These are phyloP conservation scores for Aspergillus brasiliensis DNA, from an alignment of 2,329 filamentous ascomycete species.

Conservation along the genomic window DNA sequence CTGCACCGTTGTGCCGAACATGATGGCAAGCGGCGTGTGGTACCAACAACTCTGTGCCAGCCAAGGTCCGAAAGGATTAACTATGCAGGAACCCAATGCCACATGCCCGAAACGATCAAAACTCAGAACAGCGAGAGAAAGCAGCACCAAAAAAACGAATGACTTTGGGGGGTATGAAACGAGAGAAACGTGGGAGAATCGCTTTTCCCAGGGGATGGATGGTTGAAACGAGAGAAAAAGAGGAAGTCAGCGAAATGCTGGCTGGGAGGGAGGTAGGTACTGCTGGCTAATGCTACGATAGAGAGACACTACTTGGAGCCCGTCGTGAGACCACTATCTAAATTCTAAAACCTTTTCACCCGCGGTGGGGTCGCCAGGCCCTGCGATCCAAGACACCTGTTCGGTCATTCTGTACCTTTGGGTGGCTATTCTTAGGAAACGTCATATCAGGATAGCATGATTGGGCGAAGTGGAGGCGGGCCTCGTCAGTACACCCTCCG, in stretches of 20 bases:
- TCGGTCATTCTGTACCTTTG: background rate
- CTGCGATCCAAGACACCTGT: conserved; percentile 4
- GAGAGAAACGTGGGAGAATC: background rate
- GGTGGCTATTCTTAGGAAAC: conserved; percentile 11
- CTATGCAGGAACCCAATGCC: background rate
- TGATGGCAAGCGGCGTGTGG: conserved; percentile 2
- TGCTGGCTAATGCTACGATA: background rate
- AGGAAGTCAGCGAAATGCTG: background rate
- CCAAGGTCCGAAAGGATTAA: background rate
- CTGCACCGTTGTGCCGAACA: conserved; percentile 5
- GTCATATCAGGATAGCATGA: conserved; percentile 4
- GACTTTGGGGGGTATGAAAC: background rate
- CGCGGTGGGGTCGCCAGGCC: conserved; percentile 7
- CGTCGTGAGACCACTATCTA: conserved; percentile 9
- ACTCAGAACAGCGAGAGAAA: too few relatives aligned
- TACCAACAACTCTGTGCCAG: conserved; percentile 5
- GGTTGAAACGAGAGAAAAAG: conserved; percentile 3
- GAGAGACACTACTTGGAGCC: background rate
- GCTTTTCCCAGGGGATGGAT: background rate
- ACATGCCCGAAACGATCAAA: conserved; percentile 2
- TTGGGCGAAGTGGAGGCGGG: background rate
- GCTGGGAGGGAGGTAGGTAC: background rate
- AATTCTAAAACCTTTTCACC: conserved; percentile 7
- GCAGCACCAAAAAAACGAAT: conserved; percentile 3
- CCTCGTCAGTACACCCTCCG: too few relatives aligned